Base-by-base conservation (phyloP, 2,329 filamentous ascomycete species). In the Hymenoscyphus fraxineus region DNA sequence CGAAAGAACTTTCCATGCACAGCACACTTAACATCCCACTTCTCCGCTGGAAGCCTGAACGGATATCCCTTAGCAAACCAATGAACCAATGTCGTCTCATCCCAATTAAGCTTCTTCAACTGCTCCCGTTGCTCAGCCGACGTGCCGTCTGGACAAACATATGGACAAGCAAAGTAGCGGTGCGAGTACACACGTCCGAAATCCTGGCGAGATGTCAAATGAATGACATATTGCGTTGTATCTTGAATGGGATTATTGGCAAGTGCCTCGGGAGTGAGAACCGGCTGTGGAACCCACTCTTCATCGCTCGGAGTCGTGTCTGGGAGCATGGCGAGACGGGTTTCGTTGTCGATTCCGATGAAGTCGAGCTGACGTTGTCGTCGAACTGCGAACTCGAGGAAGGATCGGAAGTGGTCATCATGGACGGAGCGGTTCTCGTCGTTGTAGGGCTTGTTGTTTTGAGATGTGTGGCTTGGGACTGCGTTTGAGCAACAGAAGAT, bases 21-120 rank as follows among this genome's bases (percentile, higher is more conserved):
- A 39, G 58, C 32, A 39, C 72, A 73, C 58, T 73, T 73, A 32
- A 73, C 22, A 64, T 73, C 70, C 71, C 71, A 73, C 57, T 70
- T 70, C 65, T 72, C 69, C 13, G 69, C 68, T 54, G 66, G 68
- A 60, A 71, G 63, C 47, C 66, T 68, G 63, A 73, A 73, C 9
- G 64, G 62, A 19, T 66, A 60, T 10, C 72, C 72, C 39, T 64
- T 47, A 6, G 68, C 71, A 61, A 70, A 74, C 71, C 71, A 74
- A 16, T 74, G 69, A 1, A 64, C 40, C 12, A 67, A 41, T 16
- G 65, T 64, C 15, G 70, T 65, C 60, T 74, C 72, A 6, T 58
- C 57, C 72, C 72, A 74, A 47, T 73, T 68, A 19, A 68, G 41
- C 44, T 72, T 35, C 6, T 71, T 54, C 6, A 35, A 35, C 7